A percentile compares a stretch with the other conserved stretches of the same genome.
These are phyloP conservation scores for Antarctomyces pellizariae DNA, from an alignment of 495 filamentous ascomycete species.

Conservation along the genomic window DNA sequence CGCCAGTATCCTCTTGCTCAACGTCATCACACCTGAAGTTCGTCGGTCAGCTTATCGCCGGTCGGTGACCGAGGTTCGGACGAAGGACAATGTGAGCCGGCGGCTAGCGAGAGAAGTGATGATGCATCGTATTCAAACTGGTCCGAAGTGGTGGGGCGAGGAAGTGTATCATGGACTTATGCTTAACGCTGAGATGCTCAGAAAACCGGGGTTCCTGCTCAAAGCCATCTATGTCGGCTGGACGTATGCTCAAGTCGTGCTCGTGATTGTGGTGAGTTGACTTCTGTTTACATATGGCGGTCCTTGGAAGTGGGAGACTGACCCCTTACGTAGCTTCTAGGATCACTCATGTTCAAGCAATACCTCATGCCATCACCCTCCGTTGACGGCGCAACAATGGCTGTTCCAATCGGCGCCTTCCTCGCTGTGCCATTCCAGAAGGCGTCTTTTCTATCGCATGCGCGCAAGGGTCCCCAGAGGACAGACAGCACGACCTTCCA, in stretches of 20 bases:
- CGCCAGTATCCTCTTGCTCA: constrained; percentile 34
- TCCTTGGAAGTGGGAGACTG: constrained; percentile 1
- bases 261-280: constrained; percentile 32
- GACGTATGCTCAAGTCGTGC: constrained; percentile 50
- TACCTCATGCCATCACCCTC: constrained; percentile 36
- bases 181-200: constrained; percentile 39
- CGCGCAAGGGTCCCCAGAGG: constrained; percentile 26
- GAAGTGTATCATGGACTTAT: constrained; percentile 49
- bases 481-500: constrained; percentile 36
- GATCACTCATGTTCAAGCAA: constrained; percentile 35
- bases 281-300: neutral
- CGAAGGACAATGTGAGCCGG: constrained; percentile 21
- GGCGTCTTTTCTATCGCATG: constrained; percentile 38
- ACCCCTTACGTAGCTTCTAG: constrained; percentile 27
- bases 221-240: constrained; percentile 48
- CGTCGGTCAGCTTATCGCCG: constrained; percentile 37
- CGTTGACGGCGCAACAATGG: constrained; percentile 36
- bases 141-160: constrained; percentile 50
- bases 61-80: constrained; percentile 36
- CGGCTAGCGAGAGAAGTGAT: constrained; percentile 45
- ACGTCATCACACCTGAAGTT: constrained; percentile 41
- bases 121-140: constrained; percentile 43
- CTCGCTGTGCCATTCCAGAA: constrained; percentile 47
- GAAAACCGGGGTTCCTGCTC: constrained; percentile 46
- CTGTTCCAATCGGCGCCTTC: constrained; percentile 40